phyloP scores from a whole-genome alignment of 140 eudicot species.

The Artemisia princeps region DNA sequence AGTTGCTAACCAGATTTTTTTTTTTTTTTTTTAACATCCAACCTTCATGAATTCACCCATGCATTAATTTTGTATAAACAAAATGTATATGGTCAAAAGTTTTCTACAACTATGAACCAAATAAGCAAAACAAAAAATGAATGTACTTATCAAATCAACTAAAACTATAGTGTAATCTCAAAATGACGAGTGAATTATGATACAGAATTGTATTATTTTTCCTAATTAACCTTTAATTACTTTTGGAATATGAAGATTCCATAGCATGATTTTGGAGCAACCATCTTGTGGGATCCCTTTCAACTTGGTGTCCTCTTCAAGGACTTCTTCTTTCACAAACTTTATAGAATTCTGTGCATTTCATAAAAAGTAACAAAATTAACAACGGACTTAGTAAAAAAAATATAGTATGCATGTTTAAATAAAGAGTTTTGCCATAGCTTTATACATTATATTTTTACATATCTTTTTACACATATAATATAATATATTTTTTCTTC shows the following conservation, averaged over 20 bases:
- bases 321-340: slow-evolving; percentile 75
- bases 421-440: no score
- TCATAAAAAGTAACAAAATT: neutral
- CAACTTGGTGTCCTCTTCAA: slow-evolving; percentile 72
- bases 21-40: no score
- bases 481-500: no score
- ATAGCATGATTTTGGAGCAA: slow-evolving; percentile 70
- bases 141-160: slow-evolving; percentile 14
- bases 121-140: slow-evolving; percentile 15
- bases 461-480: no score
- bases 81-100: neutral
- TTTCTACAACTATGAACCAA: neutral
- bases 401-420: no score
- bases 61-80: no score
- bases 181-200: slow-evolving; percentile 10
- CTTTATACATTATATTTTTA: no score
- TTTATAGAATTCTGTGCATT: slow-evolving; percentile 59
- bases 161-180: slow-evolving; percentile 23
- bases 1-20: no score
- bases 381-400: no score
- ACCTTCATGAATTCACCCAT: no score
- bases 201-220: slow-evolving; percentile 6
- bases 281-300: slow-evolving; percentile 69
- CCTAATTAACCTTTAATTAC: slow-evolving; percentile 27
- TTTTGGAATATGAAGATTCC: slow-evolving; percentile 57